phyloP scores from a whole-genome alignment of 2,329 filamentous ascomycete species.

The Diaporthe citriasiana region DNA sequence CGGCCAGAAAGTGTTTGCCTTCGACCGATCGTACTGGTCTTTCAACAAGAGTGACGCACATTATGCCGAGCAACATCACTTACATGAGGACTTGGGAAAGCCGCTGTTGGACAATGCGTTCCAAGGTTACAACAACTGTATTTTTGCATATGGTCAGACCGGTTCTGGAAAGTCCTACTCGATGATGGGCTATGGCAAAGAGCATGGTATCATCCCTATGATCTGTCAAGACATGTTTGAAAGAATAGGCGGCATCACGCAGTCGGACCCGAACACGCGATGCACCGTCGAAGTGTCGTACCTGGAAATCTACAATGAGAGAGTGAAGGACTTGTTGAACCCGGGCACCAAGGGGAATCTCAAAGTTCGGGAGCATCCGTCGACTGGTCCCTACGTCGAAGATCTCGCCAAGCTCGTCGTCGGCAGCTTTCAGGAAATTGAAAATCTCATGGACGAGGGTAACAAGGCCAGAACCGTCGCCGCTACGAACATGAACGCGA shows the following conservation, averaged over 20 bases:
- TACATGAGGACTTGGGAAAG: slow-evolving; percentile 89
- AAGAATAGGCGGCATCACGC: slow-evolving; percentile 79
- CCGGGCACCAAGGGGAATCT: slow-evolving; percentile 96
- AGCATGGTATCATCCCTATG: slow-evolving; percentile 93
- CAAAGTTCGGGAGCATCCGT: slow-evolving; percentile 97
- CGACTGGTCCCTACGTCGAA: slow-evolving; percentile 97
- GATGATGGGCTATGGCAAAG: slow-evolving; percentile 99
- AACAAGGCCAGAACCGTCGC: slow-evolving; percentile 99
- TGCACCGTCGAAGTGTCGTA: slow-evolving; percentile 99
- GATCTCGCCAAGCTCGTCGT: slow-evolving; percentile 97
- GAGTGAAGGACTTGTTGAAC: slow-evolving; percentile 94
- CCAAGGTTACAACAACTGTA: slow-evolving; percentile 99
- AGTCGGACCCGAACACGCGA: slow-evolving; percentile 78
- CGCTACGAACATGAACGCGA: slow-evolving; percentile 99
- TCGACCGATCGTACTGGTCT: slow-evolving; percentile 98
- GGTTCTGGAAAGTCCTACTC: slow-evolving; percentile 99
- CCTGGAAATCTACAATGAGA: slow-evolving; percentile 98
- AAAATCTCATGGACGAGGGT: slow-evolving; percentile 98
- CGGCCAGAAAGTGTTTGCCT: slow-evolving; percentile 89
- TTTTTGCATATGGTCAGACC: slow-evolving; percentile 98
- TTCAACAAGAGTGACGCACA: slow-evolving; percentile 85
- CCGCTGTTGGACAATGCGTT: slow-evolving; percentile 98
- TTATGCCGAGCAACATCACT: slow-evolving; percentile 90
- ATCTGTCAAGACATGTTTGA: slow-evolving; percentile 99
- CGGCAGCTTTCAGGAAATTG: slow-evolving; percentile 93